phyloP scores from a whole-genome alignment of 768 basidiomycete genomes.

The Suillus sp. region DNA sequence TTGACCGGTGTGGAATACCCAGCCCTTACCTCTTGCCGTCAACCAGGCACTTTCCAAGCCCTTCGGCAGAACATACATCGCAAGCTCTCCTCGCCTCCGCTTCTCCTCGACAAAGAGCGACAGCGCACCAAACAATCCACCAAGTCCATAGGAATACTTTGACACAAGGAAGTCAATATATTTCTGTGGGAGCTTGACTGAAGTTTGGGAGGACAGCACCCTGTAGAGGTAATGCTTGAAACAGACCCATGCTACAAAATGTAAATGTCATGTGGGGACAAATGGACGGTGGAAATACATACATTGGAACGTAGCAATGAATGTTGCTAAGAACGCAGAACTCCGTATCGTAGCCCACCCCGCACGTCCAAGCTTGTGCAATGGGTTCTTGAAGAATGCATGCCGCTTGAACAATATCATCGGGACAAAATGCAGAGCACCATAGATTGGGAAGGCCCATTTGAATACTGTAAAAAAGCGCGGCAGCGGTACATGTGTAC shows the following conservation, averaged over 20 bases:
- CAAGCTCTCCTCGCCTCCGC: conserved; percentile 85
- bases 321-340: conserved; percentile 83
- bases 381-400: conserved; percentile 65
- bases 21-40: conserved; percentile 71
- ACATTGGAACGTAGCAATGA: conserved; percentile 85
- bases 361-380: conserved; percentile 63
- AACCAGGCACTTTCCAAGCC: conserved; percentile 91
- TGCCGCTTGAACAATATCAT: conserved; percentile 79
- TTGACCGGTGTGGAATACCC: conserved; percentile 70
- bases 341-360: conserved; percentile 76
- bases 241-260: conserved; percentile 58
- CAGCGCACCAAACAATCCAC: conserved; percentile 73
- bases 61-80: conserved; percentile 91
- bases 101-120: conserved; percentile 87
- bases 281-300: conserved; percentile 24
- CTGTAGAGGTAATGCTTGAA: conserved; percentile 62
- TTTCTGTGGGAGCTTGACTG: conserved; percentile 43
- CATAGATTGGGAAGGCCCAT: conserved; percentile 85
- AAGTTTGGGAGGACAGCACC: conserved; percentile 42
- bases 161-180: conserved; percentile 61
- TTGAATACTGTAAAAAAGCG: conserved; percentile 81
- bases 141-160: conserved; percentile 72
- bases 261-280: conserved; percentile 1
- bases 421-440: conserved; percentile 88
- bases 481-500: conserved; percentile 44